These are phyloP conservation scores for Colletotrichum destructivum DNA, from an alignment of 2,329 filamentous ascomycete genomes.

Conservation along the genomic window DNA sequence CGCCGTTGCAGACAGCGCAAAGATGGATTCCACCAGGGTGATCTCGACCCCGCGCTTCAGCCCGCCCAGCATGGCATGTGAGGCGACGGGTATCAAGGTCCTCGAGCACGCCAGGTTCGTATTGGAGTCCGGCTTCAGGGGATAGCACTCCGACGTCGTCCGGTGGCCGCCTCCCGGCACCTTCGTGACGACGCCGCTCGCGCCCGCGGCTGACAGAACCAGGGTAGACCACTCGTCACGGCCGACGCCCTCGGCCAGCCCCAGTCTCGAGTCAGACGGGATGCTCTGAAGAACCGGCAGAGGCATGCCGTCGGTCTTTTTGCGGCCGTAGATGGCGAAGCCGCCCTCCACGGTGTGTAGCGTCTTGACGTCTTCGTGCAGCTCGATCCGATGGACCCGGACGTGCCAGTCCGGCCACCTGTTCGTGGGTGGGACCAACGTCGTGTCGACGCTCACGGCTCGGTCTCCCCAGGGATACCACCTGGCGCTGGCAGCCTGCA, in stretches of 20 bases:
- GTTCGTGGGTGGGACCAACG: constrained; percentile 48
- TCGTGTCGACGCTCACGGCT: constrained; percentile 47
- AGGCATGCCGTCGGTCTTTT: constrained; percentile 8
- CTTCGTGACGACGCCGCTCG: not conserved
- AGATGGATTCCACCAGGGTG: constrained; percentile 29
- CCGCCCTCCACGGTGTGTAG: constrained; percentile 45
- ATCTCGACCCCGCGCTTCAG: constrained; percentile 3
- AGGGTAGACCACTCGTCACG: not conserved
- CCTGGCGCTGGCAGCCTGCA: constrained; percentile 12
- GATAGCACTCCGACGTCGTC: constrained; percentile 4
- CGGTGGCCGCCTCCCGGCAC: too few species aligned
- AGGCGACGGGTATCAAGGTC: constrained; percentile 43
- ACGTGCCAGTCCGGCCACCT: constrained; percentile 55
- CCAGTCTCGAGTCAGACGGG: not conserved
- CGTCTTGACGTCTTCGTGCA: not conserved
- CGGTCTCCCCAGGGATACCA: constrained; percentile 50
- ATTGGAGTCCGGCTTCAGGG: constrained; percentile 48
- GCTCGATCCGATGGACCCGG: constrained; percentile 45
- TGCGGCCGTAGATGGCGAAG: constrained; percentile 44
- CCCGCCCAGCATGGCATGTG: not conserved
- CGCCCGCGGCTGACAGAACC: constrained; percentile 28
- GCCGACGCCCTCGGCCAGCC: constrained; percentile 23
- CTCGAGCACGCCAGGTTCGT: constrained; percentile 46
- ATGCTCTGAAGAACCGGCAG: not conserved
- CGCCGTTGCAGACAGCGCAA: constrained; percentile 30